These are phyloP conservation scores for Arabis hirsuta DNA, from an alignment of 345 rosid genomes.

Conservation along the genomic window DNA sequence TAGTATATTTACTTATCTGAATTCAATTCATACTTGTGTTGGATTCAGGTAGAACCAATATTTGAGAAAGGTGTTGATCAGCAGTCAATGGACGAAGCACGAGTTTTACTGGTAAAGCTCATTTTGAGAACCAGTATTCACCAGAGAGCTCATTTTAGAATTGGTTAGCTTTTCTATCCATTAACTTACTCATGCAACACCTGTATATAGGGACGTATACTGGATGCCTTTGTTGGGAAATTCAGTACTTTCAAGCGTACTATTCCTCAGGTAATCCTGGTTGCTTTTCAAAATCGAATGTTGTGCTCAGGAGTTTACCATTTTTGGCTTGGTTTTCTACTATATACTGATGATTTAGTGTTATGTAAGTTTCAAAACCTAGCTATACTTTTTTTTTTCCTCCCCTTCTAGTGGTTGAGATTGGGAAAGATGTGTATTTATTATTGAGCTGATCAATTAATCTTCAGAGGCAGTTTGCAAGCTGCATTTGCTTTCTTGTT, in stretches of 20 bases:
- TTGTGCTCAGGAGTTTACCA: conserved; percentile 15
- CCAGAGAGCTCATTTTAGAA: conserved; percentile 29
- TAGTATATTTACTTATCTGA: conserved; percentile 13
- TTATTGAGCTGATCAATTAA: conserved; percentile 7
- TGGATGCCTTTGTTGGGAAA: conserved; percentile 99
- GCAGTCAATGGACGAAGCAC: conserved; percentile 95
- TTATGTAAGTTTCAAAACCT: conserved; percentile 11
- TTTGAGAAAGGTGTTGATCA: conserved; percentile 97
- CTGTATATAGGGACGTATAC: conserved; percentile 77
- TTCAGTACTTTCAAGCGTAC: conserved; percentile 97
- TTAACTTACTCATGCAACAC: conserved; percentile 29
- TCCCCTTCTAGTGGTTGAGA: conserved; percentile 3
- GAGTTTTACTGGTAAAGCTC: conserved; percentile 72
- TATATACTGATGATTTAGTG: conserved; percentile 12
- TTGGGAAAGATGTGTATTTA: conserved; percentile 17
- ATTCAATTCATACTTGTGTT: conserved; percentile 18
- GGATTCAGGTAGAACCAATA: conserved; percentile 92
- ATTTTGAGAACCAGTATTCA: neutral
- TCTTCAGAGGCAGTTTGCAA: conserved; percentile 18
- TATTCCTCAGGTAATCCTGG: conserved; percentile 87
- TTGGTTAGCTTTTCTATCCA: conserved; percentile 24
- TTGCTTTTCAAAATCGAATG: conserved; percentile 13
- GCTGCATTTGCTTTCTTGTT: conserved; percentile 19
- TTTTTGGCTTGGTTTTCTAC: conserved; percentile 2
- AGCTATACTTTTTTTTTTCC: conserved; percentile 7